Percentiles rank a stretch among this genome's conserved stretches.
phyloP scores from a whole-genome alignment of 495 filamentous ascomycete species.

The Massariosphaeria phaeospora region DNA sequence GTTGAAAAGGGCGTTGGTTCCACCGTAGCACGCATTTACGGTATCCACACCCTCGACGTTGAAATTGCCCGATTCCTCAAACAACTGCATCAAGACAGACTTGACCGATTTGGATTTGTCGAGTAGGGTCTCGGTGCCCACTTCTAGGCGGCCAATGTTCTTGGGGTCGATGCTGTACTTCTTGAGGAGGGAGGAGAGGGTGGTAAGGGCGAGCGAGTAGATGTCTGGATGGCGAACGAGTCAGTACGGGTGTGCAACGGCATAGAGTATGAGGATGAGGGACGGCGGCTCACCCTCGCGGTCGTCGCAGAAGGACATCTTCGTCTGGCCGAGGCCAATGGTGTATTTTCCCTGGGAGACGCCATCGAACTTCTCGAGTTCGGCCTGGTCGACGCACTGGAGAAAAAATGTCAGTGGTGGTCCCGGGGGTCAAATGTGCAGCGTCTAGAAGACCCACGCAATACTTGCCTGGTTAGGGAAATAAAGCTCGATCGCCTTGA shows the following conservation, averaged over 20 bases:
- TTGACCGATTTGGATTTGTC: conserved; percentile 99
- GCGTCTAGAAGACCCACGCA: neutral
- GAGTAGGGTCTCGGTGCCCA: conserved; percentile 95
- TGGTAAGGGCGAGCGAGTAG: conserved; percentile 93
- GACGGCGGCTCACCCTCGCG: conserved; percentile 85
- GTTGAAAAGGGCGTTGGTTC: conserved; percentile 97
- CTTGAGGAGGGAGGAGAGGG: conserved; percentile 76
- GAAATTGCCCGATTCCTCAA: conserved; percentile 74
- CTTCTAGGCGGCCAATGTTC: conserved; percentile 88
- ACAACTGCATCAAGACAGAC: conserved; percentile 98
- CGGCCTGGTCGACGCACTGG: conserved; percentile 92
- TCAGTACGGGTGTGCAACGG: too few relatives aligned
- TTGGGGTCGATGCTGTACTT: conserved; percentile 92
- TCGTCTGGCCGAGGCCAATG: conserved; percentile 98
- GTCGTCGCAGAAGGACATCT: conserved; percentile 99
- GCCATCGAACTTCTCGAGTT: conserved; percentile 98
- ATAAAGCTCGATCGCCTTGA: conserved; percentile 99
- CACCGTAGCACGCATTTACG: conserved; percentile 96
- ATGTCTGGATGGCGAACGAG: conserved; percentile 60
- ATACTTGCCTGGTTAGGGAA: conserved; percentile 84
- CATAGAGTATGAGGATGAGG: too few relatives aligned
- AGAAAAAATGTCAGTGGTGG: conserved; percentile 20
- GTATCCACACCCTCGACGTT: conserved; percentile 97
- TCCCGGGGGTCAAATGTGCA: neutral
- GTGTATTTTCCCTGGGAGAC: conserved; percentile 94